phyloP scores from a whole-genome alignment of 306 rosid genomes.

The Trichosanthes cucumerina region DNA sequence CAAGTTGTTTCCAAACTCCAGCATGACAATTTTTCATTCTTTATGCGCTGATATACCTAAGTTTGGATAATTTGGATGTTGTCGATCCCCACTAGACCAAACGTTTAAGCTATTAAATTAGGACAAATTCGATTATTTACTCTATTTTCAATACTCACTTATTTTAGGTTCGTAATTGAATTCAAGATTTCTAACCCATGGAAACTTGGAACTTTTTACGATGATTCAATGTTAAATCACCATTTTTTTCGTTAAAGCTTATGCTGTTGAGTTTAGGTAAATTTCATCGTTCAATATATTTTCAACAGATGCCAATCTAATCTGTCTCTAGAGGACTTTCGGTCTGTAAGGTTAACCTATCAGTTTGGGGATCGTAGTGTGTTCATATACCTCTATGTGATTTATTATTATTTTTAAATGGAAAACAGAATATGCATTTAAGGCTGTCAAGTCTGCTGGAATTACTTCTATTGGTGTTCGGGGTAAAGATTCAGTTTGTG shows the following conservation, averaged over 20 bases:
- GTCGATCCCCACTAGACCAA: no score
- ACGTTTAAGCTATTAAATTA: no score
- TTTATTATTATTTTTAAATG: slow-evolving; percentile 1
- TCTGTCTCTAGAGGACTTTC: not conserved
- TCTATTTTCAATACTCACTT: not conserved
- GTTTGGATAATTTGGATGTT: no score
- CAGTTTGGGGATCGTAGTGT: not conserved
- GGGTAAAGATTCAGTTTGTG: slow-evolving; percentile 89
- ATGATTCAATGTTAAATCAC: not conserved
- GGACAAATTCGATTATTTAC: no score
- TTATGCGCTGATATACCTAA: no score
- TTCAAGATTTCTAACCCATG: not conserved
- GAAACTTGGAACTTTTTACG: not conserved
- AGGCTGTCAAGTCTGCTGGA: slow-evolving; percentile 92
- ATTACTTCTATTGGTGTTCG: slow-evolving; percentile 85
- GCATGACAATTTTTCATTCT: no score
- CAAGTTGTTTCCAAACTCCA: not conserved
- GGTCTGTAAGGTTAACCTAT: not conserved
- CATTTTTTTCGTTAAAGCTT: not conserved
- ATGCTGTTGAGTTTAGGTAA: not conserved
- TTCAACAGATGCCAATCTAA: not conserved
- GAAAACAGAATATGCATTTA: slow-evolving; percentile 76
- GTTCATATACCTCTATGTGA: not conserved
- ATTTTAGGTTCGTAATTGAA: not conserved
- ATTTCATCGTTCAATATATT: not conserved